A percentile compares a stretch with the other conserved stretches of the same genome.
Evolutionary conservation across 495 filamentous ascomycete genomes (phyloP).

Genomic region (Xylaria flabelliformis): DNA sequence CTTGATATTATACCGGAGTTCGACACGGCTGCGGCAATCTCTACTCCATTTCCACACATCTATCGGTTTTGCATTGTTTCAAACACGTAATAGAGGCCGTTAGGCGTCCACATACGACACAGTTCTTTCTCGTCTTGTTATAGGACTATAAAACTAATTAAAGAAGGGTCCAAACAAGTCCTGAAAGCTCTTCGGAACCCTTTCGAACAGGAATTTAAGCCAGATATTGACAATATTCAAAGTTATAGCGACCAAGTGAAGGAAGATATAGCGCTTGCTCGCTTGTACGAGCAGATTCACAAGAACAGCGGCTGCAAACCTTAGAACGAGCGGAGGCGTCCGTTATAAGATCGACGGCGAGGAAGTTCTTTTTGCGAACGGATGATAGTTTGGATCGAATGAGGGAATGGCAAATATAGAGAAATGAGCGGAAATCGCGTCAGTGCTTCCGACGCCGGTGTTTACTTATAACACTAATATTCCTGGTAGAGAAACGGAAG

Average conservation of each 20-base stretch:
- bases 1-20: neutral
- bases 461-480: neutral
- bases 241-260: slow-evolving; percentile 26
- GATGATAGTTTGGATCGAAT: neutral
- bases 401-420: neutral
- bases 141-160: neutral
- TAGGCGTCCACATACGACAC: neutral
- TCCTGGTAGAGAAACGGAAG: neutral
- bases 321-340: slow-evolving; percentile 28
- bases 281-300: slow-evolving; percentile 30
- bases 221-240: neutral
- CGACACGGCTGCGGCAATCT: neutral
- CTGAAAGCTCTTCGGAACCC: neutral
- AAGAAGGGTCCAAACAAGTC: neutral
- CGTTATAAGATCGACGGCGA: neutral
- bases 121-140: too few species aligned
- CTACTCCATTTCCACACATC: slow-evolving; percentile 3
- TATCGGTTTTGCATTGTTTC: slow-evolving; percentile 11
- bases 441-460: neutral
- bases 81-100: slow-evolving; percentile 9
- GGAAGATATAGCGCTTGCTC: slow-evolving; percentile 31
- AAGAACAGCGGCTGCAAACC: slow-evolving; percentile 31
- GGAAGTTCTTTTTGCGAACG: neutral
- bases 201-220: neutral
- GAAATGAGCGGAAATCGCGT: neutral